phyloP scores from a whole-genome alignment of 495 filamentous ascomycete genomes.

The Evernia prunastri region DNA sequence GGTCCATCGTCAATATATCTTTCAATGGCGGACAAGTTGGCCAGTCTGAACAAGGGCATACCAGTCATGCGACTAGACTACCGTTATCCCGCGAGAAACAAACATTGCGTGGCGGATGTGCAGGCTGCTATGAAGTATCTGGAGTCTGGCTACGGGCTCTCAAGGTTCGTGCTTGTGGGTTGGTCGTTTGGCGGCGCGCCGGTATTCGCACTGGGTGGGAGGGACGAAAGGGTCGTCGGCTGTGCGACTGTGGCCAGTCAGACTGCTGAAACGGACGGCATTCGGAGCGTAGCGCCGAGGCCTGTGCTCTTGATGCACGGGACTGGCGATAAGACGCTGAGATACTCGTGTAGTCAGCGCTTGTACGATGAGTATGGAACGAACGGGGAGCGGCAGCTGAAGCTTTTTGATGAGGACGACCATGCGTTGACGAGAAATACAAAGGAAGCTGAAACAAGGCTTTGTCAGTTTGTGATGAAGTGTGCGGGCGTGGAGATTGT shows the following conservation, averaged over 20 bases:
- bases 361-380: constrained; percentile 36
- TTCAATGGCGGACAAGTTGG: constrained; percentile 26
- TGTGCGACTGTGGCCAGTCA: constrained; percentile 37
- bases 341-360: constrained; percentile 32
- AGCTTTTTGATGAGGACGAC: constrained; percentile 39
- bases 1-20: background rate
- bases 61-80: constrained; percentile 41
- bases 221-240: constrained; percentile 32
- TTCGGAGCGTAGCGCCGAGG: constrained; percentile 27
- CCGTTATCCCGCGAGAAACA: constrained; percentile 34
- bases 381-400: constrained; percentile 30
- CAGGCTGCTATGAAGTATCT: constrained; percentile 37
- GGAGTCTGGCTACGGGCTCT: constrained; percentile 28
- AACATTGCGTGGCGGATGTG: constrained; percentile 35
- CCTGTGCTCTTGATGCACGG: constrained; percentile 39
- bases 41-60: constrained; percentile 24
- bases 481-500: constrained; percentile 27
- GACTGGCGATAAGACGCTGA: constrained; percentile 32
- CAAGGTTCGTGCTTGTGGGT: constrained; percentile 26
- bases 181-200: constrained; percentile 39
- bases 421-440: constrained; percentile 37
- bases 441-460: constrained; percentile 31
- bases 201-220: constrained; percentile 34
- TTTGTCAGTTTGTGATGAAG: constrained; percentile 34
- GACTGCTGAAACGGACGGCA: constrained; percentile 29